These are phyloP conservation scores for Pythium angustatum DNA, from an alignment of 352 stramenopile species.

Conservation along the genomic window DNA sequence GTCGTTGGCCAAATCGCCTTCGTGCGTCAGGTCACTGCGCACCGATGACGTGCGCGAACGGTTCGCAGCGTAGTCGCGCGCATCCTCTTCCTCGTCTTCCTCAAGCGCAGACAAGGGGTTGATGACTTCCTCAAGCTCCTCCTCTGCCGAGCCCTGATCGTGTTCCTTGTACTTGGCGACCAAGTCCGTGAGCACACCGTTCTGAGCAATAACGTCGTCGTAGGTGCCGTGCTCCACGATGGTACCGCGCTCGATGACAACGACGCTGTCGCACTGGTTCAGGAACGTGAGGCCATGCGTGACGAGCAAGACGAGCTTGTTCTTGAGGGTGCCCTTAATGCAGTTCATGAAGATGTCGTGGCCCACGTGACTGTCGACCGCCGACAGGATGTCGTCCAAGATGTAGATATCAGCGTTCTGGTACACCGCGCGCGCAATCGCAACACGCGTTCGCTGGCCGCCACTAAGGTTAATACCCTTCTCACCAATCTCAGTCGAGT, in stretches of 20 bases:
- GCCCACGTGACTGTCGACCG: conserved; percentile 97
- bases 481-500: conserved; percentile 97
- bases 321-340: conserved; percentile 82
- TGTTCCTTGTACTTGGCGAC: conserved; percentile 65
- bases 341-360: conserved; percentile 94
- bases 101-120: conserved; percentile 17
- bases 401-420: conserved; percentile 94
- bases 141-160: conserved; percentile 38
- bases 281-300: conserved; percentile 88
- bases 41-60: conserved; percentile 58
- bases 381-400: conserved; percentile 95
- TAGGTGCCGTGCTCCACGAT: conserved; percentile 64
- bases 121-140: conserved; percentile 30
- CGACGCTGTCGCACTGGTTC: conserved; percentile 55
- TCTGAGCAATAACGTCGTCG: conserved; percentile 58
- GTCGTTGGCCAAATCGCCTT: conserved; percentile 24
- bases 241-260: conserved; percentile 59
- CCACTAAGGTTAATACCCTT: conserved; percentile 97
- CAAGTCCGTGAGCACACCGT: conserved; percentile 57
- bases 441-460: conserved; percentile 93
- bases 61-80: conserved; percentile 36
- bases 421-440: conserved; percentile 94
- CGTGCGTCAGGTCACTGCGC: conserved; percentile 49
- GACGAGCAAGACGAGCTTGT: conserved; percentile 93
- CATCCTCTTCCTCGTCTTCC: conserved; percentile 42